Conservation (phyloP, 2,329 filamentous ascomycete genomes). For the Exserohilum rostratum region DNA sequence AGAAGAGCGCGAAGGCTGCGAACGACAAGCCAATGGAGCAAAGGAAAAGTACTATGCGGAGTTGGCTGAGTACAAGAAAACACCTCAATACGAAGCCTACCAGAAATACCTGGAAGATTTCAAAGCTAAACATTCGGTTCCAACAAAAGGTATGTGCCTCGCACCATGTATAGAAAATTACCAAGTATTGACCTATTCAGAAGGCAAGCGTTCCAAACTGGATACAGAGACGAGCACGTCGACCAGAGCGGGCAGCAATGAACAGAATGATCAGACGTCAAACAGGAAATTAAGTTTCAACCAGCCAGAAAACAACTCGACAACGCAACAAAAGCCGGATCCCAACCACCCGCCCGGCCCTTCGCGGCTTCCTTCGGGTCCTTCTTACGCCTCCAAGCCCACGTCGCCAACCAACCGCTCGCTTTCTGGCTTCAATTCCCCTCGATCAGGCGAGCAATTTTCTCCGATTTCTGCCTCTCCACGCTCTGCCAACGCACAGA, state of each 20-base stretch:
- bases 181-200: conserved; percentile 32
- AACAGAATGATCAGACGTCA: conserved; percentile 33
- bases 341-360: conserved; percentile 37
- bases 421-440: conserved; percentile 43
- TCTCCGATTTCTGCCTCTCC: conserved; percentile 45
- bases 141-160: conserved; percentile 42
- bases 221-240: conserved; percentile 47
- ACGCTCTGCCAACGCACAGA: conserved; percentile 33
- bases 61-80: conserved; percentile 78
- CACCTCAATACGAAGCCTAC: conserved; percentile 70
- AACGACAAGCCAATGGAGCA: conserved; percentile 71
- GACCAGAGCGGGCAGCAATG: conserved; percentile 40
- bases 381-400: conserved; percentile 37
- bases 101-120: conserved; percentile 77
- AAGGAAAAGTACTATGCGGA: conserved; percentile 81
- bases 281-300: conserved; percentile 38
- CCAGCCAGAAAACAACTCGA: conserved; percentile 26
- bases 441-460: conserved; percentile 40
- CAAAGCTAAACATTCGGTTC: conserved; percentile 68
- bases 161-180: background rate
- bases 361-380: conserved; percentile 33
- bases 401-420: conserved; percentile 42
- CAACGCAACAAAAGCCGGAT: conserved; percentile 29
- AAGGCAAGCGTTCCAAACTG: conserved; percentile 53
- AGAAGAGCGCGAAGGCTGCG: conserved; percentile 72